Evolutionary conservation across 345 rosid species (phyloP).

Genomic region (Salix koriyanagi): DNA sequence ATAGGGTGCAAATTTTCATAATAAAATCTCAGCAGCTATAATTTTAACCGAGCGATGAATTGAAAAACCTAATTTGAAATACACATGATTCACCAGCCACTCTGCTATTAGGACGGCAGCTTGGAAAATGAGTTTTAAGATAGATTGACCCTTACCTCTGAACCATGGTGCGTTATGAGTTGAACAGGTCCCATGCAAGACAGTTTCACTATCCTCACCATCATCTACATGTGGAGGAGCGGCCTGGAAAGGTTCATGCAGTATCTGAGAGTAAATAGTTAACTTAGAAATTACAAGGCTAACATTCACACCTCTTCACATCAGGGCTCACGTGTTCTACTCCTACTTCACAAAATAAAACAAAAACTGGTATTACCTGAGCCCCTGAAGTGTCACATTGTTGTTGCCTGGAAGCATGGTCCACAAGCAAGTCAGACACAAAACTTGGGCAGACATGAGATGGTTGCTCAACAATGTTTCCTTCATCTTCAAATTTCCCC

Average conservation of each 20-base stretch:
- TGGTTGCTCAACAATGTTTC: constrained; percentile 1
- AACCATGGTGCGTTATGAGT: constrained; percentile 19
- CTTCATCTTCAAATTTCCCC: constrained; percentile 14
- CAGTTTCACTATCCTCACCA: constrained; percentile 14
- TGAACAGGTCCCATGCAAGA: constrained; percentile 12
- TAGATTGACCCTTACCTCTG: constrained; percentile 31
- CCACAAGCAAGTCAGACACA: constrained; percentile 17
- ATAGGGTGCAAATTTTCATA: neutral
- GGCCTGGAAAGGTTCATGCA: constrained; percentile 11
- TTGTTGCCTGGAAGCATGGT: constrained; percentile 22
- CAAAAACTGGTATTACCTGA: constrained; percentile 29
- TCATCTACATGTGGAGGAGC: constrained; percentile 21
- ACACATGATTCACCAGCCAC: neutral
- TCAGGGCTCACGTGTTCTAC: neutral
- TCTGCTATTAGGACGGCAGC: neutral
- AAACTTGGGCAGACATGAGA: constrained; percentile 16
- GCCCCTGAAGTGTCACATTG: constrained; percentile 14
- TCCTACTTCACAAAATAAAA: neutral
- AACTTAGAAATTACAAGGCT: neutral
- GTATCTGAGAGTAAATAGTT: constrained; percentile 9
- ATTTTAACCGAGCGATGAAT: neutral
- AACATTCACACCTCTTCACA: constrained; percentile 1
- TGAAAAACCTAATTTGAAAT: neutral
- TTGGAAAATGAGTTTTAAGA: neutral
- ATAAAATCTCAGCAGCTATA: neutral